A percentile compares a stretch with the other conserved stretches of the same genome.
These are phyloP conservation scores for Teunomyces barrocoloradensis DNA, from an alignment of 805 yeast genomes.

Conservation along the genomic window DNA sequence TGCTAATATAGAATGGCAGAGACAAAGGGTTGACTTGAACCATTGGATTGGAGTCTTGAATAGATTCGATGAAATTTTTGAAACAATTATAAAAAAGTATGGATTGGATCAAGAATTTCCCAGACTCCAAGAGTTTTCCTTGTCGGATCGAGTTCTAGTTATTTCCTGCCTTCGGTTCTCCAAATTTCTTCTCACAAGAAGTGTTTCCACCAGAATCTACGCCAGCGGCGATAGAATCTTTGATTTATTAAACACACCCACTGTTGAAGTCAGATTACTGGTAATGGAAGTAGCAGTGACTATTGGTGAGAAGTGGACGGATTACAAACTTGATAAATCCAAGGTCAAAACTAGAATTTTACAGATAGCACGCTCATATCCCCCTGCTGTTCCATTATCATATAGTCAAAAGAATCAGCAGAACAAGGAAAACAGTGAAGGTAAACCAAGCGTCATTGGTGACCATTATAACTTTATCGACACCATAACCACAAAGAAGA, in stretches of 20 bases:
- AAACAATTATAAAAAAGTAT: slow-evolving; percentile 52
- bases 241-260: slow-evolving; percentile 55
- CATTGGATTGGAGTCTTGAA: slow-evolving; percentile 79
- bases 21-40: slow-evolving; percentile 65
- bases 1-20: slow-evolving; percentile 49
- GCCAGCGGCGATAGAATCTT: slow-evolving; percentile 62
- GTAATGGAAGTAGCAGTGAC: slow-evolving; percentile 61
- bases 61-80: slow-evolving; percentile 68
- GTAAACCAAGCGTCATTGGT: slow-evolving; percentile 25
- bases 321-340: slow-evolving; percentile 40
- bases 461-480: slow-evolving; percentile 49
- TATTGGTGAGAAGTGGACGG: slow-evolving; percentile 59
- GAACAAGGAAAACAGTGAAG: slow-evolving; percentile 8
- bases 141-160: slow-evolving; percentile 47
- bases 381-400: slow-evolving; percentile 43
- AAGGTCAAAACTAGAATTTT: slow-evolving; percentile 45
- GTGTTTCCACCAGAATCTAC: slow-evolving; percentile 66
- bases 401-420: slow-evolving; percentile 14
- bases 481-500: slow-evolving; percentile 38
- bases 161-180: slow-evolving; percentile 61
- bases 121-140: slow-evolving; percentile 43
- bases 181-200: slow-evolving; percentile 60
- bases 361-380: slow-evolving; percentile 53
- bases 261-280: slow-evolving; percentile 55
- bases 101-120: slow-evolving; percentile 46